Conservation (phyloP, 176 grass and related monocot genomes). For the Bothriochloa decipiens region DNA sequence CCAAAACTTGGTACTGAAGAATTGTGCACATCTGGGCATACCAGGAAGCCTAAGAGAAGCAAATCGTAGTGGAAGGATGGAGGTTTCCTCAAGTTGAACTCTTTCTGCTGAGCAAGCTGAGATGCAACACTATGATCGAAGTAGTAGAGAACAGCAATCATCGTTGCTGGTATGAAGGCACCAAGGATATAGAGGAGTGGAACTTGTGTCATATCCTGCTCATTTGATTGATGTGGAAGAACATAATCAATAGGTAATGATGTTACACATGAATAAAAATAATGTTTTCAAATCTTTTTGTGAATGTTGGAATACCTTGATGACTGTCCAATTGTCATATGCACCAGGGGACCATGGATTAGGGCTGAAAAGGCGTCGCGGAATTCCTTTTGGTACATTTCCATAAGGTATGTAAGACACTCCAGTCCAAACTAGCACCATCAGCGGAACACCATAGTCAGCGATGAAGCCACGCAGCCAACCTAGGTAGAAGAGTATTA, state of each 20-base stretch:
- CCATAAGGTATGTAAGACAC: constrained; percentile 83
- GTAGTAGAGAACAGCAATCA: constrained; percentile 98
- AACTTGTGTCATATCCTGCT: constrained; percentile 89
- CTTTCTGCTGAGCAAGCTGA: constrained; percentile 93
- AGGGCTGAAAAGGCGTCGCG: constrained; percentile 90
- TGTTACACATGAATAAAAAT: constrained; percentile 24
- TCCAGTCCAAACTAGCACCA: constrained; percentile 97
- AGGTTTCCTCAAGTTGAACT: constrained; percentile 98
- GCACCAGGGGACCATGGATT: constrained; percentile 99
- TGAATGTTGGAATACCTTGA: constrained; percentile 55
- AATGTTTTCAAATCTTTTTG: neutral
- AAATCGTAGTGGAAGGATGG: constrained; percentile 97
- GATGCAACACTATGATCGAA: constrained; percentile 99
- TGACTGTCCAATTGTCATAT: constrained; percentile 93
- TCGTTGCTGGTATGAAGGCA: constrained; percentile 96
- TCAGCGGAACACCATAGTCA: constrained; percentile 95
- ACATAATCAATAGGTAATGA: constrained; percentile 5
- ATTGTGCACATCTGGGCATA: constrained; percentile 47
- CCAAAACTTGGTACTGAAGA: constrained; percentile 27
- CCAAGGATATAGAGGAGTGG: constrained; percentile 91
- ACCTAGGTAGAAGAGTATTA: constrained; percentile 47
- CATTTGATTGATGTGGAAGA: constrained; percentile 27
- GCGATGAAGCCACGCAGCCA: constrained; percentile 91
- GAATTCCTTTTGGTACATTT: constrained; percentile 82
- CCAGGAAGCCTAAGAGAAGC: constrained; percentile 95